These are phyloP conservation scores for Nematodospora anomalae DNA, from an alignment of 1,139 yeast species.

Conservation along the genomic window DNA sequence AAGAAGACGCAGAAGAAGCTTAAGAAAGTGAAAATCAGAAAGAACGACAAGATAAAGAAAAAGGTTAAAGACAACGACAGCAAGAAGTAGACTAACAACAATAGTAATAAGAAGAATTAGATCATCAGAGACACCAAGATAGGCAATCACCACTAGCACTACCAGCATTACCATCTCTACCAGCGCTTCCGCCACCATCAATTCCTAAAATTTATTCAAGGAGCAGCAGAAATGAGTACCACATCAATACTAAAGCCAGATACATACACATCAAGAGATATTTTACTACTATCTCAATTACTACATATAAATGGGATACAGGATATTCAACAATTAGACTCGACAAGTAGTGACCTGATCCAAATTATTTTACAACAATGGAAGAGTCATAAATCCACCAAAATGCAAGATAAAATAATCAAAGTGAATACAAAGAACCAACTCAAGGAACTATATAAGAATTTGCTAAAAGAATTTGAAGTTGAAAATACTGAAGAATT, in stretches of 20 bases:
- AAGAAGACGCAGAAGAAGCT: no score
- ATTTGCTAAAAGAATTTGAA: conserved; percentile 14
- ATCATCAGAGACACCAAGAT: no score
- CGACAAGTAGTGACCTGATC: conserved; percentile 12
- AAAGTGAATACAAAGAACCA: conserved; percentile 16
- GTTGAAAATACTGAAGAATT: conserved; percentile 21
- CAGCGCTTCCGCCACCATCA: no score
- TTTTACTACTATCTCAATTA: conserved; percentile 21
- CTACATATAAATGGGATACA: conserved; percentile 19
- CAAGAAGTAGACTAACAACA: no score
- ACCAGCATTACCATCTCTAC: no score
- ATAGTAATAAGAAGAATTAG: no score
- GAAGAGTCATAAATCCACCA: conserved; percentile 18
- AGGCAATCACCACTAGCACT: no score
- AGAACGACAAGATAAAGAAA: no score
- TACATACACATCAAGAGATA: conserved; percentile 18
- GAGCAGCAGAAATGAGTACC: conserved; percentile 3
- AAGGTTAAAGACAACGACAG: no score
- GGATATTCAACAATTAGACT: conserved; percentile 11
- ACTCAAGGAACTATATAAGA: conserved; percentile 18
- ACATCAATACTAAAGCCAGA: conserved; percentile 11
- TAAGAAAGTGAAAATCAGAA: no score
- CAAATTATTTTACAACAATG: conserved; percentile 15
- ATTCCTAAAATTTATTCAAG: no score
- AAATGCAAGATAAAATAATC: conserved; percentile 14